Evolutionary conservation across 371 early-diverging fungal species (phyloP), one percentile per base, ranked within the genome.

Genomic region (Saksenaea vasiformis): DNA sequence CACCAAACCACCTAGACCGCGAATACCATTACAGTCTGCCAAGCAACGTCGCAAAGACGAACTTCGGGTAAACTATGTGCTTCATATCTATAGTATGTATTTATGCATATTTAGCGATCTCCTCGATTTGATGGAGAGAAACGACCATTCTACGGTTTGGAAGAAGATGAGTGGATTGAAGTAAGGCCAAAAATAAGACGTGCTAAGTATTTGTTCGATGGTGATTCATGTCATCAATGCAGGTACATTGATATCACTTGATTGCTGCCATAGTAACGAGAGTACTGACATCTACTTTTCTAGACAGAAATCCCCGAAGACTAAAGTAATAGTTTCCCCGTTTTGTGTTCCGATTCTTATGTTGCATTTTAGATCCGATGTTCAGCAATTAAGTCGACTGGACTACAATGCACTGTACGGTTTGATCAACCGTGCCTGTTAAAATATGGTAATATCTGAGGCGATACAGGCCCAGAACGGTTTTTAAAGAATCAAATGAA

Each of bases 221-320:
- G 51, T 22, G 58, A 58, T 39, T 58, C 58, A 19, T 58, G 58
- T 13, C 58, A 58, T 58, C 58, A 58, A 39, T 58, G 58, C 58
- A 38, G 58, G 58, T 58, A 58, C 58, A 38, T 31, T 31, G 56
- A 56, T n/a, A 0, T 11, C n/a, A 56, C 36, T 10, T 17, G 3
- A 11, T 55, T 28, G 4, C 26, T 28, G 4, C 26, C 26, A 27
- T 28, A 22, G 56, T 7, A 5, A 14, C n/a, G 13, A n/a, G 28
- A 27, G n/a, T 54, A 9, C 31, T 56, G 24, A 39, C 2, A 26
- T 10, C 15, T 14, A 8, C 5, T 47, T n/a, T 1, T 47, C 19
- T 39, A 58, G 58, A 58, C 38, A 38, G 26, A 58, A 58, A 24
- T 22, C 58, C 13, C 22, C 36, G 0, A 41, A 41, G 13, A 28